Evolutionary conservation across 1,284 basidiomycete species (phyloP).

Genomic region (Ceratobasidium sp.): DNA sequence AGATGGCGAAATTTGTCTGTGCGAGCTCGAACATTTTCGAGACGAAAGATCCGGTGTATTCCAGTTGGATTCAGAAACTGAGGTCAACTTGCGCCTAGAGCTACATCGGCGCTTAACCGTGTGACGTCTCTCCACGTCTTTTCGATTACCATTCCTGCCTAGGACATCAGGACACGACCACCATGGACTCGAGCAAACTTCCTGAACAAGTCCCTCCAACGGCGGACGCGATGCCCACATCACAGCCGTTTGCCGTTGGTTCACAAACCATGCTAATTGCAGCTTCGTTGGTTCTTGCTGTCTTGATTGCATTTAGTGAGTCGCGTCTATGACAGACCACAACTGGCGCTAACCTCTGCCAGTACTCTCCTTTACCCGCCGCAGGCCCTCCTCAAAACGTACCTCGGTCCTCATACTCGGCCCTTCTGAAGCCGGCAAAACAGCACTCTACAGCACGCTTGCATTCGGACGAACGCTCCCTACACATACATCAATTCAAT

Average conservation of each 20-base stretch:
- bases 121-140: slow-evolving; percentile 37
- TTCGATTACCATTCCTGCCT: slow-evolving; percentile 2
- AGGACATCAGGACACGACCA: slow-evolving; percentile 20
- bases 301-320: slow-evolving; percentile 27
- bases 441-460: slow-evolving; percentile 68
- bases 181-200: slow-evolving; percentile 16
- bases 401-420: slow-evolving; percentile 66
- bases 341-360: not conserved
- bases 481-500: slow-evolving; percentile 75
- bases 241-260: slow-evolving; percentile 18
- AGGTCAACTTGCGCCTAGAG: not conserved
- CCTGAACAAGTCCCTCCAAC: slow-evolving; percentile 15
- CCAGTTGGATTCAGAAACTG: too few relatives aligned
- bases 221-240: slow-evolving; percentile 16
- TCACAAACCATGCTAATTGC: slow-evolving; percentile 11
- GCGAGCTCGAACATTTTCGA: too few relatives aligned
- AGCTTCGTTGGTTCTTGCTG: slow-evolving; percentile 13
- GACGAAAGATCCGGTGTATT: too few relatives aligned
- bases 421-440: slow-evolving; percentile 74
- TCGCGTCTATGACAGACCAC: not conserved
- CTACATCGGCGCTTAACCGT: slow-evolving; percentile 18
- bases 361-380: slow-evolving; percentile 11
- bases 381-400: slow-evolving; percentile 21
- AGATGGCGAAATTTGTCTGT: too few relatives aligned
- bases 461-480: slow-evolving; percentile 65